Conservation (phyloP, 306 rosid species). For the Prunus kanzakura region DNA sequence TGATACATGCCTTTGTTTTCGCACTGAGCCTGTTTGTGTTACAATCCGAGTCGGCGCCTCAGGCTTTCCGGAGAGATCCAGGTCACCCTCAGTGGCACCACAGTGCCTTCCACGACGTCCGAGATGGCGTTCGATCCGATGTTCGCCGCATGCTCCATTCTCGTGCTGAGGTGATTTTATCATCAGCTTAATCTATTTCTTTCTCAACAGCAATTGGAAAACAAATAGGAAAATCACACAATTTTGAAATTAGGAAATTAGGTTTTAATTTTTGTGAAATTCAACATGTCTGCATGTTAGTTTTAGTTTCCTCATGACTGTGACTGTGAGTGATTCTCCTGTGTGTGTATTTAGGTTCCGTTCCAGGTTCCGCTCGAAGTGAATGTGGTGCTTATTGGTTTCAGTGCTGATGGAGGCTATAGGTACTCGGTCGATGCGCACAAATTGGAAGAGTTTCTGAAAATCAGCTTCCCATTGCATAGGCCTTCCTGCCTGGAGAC, state of each 20-base stretch:
- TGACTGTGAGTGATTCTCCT: not conserved
- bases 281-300: not conserved
- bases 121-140: conserved; percentile 69
- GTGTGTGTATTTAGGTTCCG: conserved; percentile 57
- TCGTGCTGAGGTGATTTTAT: conserved; percentile 75
- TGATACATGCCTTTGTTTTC: conserved; percentile 6
- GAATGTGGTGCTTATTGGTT: conserved; percentile 81
- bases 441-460: conserved; percentile 68
- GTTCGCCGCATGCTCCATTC: conserved; percentile 95
- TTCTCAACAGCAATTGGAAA: not conserved
- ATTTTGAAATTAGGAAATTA: not conserved
- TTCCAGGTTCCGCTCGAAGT: conserved; percentile 97
- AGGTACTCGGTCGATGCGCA: conserved; percentile 60
- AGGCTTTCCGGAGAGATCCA: conserved; percentile 69
- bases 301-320: not conserved
- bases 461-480: conserved; percentile 72
- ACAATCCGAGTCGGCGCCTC: conserved; percentile 66
- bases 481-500: conserved; percentile 90
- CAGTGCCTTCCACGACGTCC: conserved; percentile 89
- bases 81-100: conserved; percentile 96
- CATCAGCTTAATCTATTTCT: not conserved
- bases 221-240: not conserved
- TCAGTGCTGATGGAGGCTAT: conserved; percentile 78
- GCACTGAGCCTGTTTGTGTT: conserved; percentile 44
- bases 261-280: not conserved